Conservation (phyloP, 345 rosid genomes). For the Atalantia buxifolia region DNA sequence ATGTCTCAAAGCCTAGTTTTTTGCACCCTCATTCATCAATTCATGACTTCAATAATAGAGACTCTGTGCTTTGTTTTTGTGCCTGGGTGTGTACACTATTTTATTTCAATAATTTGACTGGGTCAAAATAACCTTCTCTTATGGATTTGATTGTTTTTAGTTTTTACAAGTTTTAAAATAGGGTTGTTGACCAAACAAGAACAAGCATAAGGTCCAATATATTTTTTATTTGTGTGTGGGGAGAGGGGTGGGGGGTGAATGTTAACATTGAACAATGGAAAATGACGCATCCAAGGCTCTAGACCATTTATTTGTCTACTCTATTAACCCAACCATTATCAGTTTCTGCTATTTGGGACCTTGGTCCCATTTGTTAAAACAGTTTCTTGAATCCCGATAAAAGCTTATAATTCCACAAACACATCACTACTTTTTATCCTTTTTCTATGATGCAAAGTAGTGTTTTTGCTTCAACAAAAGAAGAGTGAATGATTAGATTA, state of each 20-base stretch:
- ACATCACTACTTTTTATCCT: no score
- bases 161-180: background rate
- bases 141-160: background rate
- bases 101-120: constrained; percentile 18
- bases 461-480: no score
- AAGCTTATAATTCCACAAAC: no score
- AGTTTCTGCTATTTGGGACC: background rate
- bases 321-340: background rate
- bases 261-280: background rate
- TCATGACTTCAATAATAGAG: constrained; percentile 20
- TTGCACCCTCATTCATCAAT: constrained; percentile 9
- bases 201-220: constrained; percentile 1
- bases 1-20: constrained; percentile 26
- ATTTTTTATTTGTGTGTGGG: background rate
- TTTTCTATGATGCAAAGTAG: no score
- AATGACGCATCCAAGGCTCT: background rate
- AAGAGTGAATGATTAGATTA: no score
- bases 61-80: background rate
- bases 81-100: background rate
- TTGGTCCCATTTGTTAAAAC: background rate
- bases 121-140: constrained; percentile 21
- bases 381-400: no score
- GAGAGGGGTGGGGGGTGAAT: no score
- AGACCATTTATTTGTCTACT: background rate
- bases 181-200: constrained; percentile 7